Evolutionary conservation across 2,329 filamentous ascomycete genomes (phyloP), one percentile per base, ranked within the genome.

Genomic region (Phialocephala sp.): DNA sequence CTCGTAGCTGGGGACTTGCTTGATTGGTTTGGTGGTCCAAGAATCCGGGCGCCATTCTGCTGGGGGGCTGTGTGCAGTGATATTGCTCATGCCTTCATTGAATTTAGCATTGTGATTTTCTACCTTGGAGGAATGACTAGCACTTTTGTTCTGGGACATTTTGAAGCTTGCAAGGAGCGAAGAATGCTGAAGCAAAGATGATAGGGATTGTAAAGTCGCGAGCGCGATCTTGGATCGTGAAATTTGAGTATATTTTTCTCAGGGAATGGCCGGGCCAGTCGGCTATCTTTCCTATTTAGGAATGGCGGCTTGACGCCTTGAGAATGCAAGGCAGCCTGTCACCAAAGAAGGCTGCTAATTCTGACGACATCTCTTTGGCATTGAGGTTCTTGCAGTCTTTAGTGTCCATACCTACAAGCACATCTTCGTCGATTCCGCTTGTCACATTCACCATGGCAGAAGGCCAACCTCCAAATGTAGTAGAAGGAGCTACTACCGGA

Each of bases 21-120:
- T 91, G 78, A 94, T 91, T 47, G 91, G 91, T 77, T 92, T 93
- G 63, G 85, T 83, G 72, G 88, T 85, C 92, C 92, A 95, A 52
- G 91, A 91, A 75, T 82, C 81, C 8, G 87, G 89, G 12, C 82
- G 79, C 88, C 88, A 91, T 45, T 52, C 18, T 18, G 36, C 1
- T 4, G 35, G 3, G 27, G 27, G 27, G 27, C 6, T 6, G 27
- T 32, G 27, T 56, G 27, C 14, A 6, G 27, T 5, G 18, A 8
- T 24, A 32, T 14, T 24, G 35, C 24, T 22, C 15, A 18, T 56
- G 24, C 4, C 3, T 3, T 27, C 18, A 32, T 32, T 14, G n/a
- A 54, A 27, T 2, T 20, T n/a, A 39, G n/a, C 4, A n/a, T 43
- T n/a, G 41, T n/a, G 15, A 6, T n/a, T 14, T 18, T 43, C 41